A percentile compares a stretch with the other conserved stretches of the same genome.
phyloP scores from a whole-genome alignment of 2,329 filamentous ascomycete species.

The Ophiostoma himal-ulmi region DNA sequence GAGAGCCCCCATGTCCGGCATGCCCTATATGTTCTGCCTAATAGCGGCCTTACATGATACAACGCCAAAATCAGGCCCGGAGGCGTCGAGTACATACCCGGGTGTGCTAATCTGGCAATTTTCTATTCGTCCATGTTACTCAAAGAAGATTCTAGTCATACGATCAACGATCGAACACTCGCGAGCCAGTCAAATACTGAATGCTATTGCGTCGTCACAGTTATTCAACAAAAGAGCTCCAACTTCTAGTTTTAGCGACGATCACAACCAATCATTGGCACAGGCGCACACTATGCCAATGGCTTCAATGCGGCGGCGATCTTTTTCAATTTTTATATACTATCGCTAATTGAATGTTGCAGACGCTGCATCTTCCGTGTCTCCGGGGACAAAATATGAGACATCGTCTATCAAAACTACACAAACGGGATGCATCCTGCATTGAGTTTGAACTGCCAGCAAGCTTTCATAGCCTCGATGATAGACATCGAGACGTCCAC shows the following conservation, averaged over 20 bases:
- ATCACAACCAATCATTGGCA: background rate
- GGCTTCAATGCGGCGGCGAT: too few relatives aligned
- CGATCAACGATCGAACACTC: background rate
- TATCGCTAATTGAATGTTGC: too few relatives aligned
- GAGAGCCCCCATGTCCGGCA: background rate
- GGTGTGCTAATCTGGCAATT: background rate
- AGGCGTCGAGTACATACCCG: background rate
- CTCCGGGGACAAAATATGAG: too few relatives aligned
- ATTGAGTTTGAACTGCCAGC: background rate
- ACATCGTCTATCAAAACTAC: background rate
- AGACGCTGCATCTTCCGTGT: too few relatives aligned
- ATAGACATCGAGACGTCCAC: background rate
- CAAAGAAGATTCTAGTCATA: background rate
- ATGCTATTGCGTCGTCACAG: background rate
- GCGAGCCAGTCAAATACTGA: background rate
- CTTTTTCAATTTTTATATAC: too few relatives aligned
- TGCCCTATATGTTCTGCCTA: constrained; percentile 4
- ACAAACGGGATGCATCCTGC: background rate
- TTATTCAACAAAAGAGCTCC: background rate
- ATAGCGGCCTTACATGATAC: constrained; percentile 18
- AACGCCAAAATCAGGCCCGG: background rate
- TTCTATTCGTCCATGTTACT: background rate
- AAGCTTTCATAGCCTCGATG: background rate
- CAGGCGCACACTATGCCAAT: background rate
- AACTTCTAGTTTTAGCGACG: background rate